Base-by-base conservation (phyloP, 108 stramenopile species). In the Nitzschia sp. region DNA sequence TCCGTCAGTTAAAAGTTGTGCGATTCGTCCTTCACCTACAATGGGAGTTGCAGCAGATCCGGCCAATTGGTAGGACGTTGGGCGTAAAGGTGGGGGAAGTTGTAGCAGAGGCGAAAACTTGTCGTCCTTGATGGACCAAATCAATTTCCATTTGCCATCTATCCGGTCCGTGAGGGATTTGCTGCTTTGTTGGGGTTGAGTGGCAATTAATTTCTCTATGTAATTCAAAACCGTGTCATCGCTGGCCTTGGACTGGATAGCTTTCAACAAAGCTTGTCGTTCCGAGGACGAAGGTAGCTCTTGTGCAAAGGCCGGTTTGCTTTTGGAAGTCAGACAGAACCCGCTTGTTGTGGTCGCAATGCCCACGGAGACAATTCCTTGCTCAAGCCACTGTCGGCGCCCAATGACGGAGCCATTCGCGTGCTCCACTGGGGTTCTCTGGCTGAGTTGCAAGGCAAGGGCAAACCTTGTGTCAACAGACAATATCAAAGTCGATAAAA, bases 61-160 rank as follows among this genome's bases (percentile, higher is more conserved):
- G 56, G 87, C 73, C 26, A 80, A 87, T 67, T 91, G 89, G 69
- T 72, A 83, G 51, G 85, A 86, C n/a, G 71, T 65, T 1, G 89
- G 89, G 53, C 73, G 63, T 24, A 91, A 58, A 0, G 89, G 89
- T 51, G 32, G 64, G 3, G 89, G 89, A 17, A 91, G 63, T 49
- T 82, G 72, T 6, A 91, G 60, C 32, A 91, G 46, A 24, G 89
- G 89, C 53, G 84, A 85, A 59, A 88, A 91, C 34, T 71, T 66
- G 27, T 86, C 89, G 17, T 81, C 83, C 51, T 83, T 87, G 54
- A 70, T 68, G 46, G 77, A 81, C 81, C 81, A 91, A 13, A 91
- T 17, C 5, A 87, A 72, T 64, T 88, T 74, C 89, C 89, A 91
- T 66, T 75, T 57, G 28, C 89, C 89, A 46, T 86, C 83, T 46